phyloP scores from a whole-genome alignment of 1,139 yeast species.

The Yamadazyma jaroonii region DNA sequence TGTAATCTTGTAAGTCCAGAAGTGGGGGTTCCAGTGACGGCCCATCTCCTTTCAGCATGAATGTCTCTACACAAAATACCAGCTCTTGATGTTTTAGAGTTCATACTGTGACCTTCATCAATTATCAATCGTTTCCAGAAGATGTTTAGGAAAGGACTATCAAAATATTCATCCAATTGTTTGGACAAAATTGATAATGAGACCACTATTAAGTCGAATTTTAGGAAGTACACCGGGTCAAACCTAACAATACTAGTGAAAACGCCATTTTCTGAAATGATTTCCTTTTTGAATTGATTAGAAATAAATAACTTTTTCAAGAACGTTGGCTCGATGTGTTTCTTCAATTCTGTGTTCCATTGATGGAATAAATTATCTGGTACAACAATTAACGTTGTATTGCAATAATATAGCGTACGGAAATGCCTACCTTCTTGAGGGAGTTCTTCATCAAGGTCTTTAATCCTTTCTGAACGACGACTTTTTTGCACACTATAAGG shows the following conservation, averaged over 20 bases:
- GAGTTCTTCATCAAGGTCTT: conserved; percentile 9
- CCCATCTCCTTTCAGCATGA: conserved; percentile 64
- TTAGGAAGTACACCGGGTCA: conserved; percentile 30
- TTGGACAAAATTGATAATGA: conserved; percentile 45
- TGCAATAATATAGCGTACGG: conserved; percentile 38
- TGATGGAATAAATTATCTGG: conserved; percentile 69
- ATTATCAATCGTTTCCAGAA: conserved; percentile 69
- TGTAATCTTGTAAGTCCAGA: conserved; percentile 62
- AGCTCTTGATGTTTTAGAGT: conserved; percentile 47
- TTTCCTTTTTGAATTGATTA: conserved; percentile 24
- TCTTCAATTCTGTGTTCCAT: conserved; percentile 58
- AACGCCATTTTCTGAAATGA: conserved; percentile 12
- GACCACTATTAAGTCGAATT: conserved; percentile 53
- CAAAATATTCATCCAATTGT: conserved; percentile 26
- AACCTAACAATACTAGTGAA: conserved; percentile 25
- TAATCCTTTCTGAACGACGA: conserved; percentile 14
- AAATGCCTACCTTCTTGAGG: conserved; percentile 21
- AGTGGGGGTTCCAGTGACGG: conserved; percentile 75
- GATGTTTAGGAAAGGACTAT: conserved; percentile 36
- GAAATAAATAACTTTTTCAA: conserved; percentile 37
- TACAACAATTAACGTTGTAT: conserved; percentile 57
- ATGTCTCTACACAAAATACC: conserved; percentile 48
- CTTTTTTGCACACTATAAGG: conserved; percentile 20
- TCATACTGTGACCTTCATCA: conserved; percentile 74
- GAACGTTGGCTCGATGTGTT: conserved; percentile 44